A percentile compares a stretch with the other conserved stretches of the same genome.
Evolutionary conservation across 306 rosid species (phyloP).

Genomic region (Cicer bijugum): DNA sequence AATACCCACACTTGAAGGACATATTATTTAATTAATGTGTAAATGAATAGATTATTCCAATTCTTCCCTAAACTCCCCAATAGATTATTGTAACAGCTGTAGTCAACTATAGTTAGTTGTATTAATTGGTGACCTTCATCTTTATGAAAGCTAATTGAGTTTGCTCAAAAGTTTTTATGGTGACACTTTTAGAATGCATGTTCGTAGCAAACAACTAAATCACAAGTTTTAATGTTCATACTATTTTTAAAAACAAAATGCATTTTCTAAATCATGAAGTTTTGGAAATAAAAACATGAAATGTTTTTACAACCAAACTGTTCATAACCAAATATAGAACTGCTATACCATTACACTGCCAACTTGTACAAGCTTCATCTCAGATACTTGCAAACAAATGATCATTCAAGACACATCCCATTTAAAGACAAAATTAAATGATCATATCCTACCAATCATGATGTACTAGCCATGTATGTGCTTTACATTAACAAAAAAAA

Average conservation of each 20-base stretch:
- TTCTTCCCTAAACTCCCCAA: no score
- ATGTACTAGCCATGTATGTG: constrained; percentile 43
- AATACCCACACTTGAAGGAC: no score
- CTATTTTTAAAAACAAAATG: no score
- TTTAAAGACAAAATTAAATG: constrained; percentile 44
- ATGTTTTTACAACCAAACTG: no score
- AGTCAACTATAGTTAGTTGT: background rate
- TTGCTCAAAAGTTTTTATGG: background rate
- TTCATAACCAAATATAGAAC: constrained; percentile 8
- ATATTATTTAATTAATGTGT: no score
- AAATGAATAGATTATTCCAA: no score
- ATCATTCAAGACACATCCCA: constrained; percentile 42
- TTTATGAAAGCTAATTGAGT: background rate
- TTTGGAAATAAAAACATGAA: no score
- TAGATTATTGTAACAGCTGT: background rate
- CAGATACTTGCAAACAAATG: constrained; percentile 39
- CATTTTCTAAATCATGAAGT: no score
- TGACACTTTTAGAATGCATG: background rate
- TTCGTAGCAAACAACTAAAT: constrained; percentile 1
- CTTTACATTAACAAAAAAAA: constrained; percentile 46
- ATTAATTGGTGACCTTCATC: background rate
- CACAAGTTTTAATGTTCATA: no score
- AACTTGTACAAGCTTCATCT: constrained; percentile 35
- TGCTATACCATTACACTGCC: constrained; percentile 37
- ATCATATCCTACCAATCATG: constrained; percentile 37